Conservation (phyloP, 176 grass and related monocot genomes). For the Hyparrhenia diplandra region DNA sequence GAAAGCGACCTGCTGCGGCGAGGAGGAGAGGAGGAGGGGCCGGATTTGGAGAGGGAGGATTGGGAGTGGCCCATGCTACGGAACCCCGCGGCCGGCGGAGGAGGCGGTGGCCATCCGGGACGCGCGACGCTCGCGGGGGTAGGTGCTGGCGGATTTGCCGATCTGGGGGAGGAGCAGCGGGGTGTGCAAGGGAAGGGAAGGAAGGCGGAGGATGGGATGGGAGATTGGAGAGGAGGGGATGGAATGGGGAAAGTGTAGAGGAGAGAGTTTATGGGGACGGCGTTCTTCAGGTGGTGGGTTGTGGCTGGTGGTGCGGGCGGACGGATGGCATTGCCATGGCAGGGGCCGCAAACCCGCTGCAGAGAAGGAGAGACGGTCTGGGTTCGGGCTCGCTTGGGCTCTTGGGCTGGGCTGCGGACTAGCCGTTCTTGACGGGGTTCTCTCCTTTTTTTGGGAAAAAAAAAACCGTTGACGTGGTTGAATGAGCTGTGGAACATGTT, state of each 20-base stretch:
- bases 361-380: background rate
- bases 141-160: constrained; percentile 38
- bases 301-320: background rate
- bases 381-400: background rate
- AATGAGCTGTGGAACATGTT: too few relatives aligned
- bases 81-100: constrained; percentile 16
- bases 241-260: constrained; percentile 23
- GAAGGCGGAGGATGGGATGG: background rate
- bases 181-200: too few relatives aligned
- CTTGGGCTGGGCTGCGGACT: background rate
- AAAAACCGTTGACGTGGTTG: too few relatives aligned
- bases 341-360: background rate
- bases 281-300: constrained; percentile 12
- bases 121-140: constrained; percentile 4
- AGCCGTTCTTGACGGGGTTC: background rate
- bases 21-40: constrained; percentile 14
- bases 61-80: constrained; percentile 49
- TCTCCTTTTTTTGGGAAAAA: background rate
- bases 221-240: background rate
- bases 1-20: constrained; percentile 19
- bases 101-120: constrained; percentile 29
- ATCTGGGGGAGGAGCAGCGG: background rate
- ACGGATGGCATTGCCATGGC: background rate
- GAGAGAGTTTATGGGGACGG: background rate
- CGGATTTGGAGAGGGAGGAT: constrained; percentile 25